Evolutionary conservation across 148 eudicot genomes (phyloP).

Genomic region (Oxyria digyna): DNA sequence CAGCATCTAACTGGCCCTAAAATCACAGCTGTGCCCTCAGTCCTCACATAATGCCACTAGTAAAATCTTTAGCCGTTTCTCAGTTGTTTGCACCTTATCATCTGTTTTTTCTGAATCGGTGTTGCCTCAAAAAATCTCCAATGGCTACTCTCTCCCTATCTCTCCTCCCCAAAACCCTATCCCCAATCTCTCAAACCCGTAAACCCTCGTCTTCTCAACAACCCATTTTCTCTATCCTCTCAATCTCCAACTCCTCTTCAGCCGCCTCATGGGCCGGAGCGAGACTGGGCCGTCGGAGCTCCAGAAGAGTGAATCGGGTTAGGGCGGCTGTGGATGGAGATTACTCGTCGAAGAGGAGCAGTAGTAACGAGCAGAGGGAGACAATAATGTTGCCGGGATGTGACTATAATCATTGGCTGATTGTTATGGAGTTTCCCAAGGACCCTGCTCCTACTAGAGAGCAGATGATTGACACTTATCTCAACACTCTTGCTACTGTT

Average conservation of each 20-base stretch:
- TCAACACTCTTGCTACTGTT: conserved; percentile 67
- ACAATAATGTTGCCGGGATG: conserved; percentile 82
- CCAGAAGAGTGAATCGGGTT: neutral
- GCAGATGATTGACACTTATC: conserved; percentile 87
- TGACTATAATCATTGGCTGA: conserved; percentile 93
- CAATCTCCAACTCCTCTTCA: conserved; percentile 2
- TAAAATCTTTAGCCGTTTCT: neutral
- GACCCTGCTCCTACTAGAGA: conserved; percentile 89
- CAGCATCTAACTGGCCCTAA: neutral
- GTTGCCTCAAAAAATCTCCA: conserved; percentile 9
- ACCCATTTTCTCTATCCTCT: conserved; percentile 8
- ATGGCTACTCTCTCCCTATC: conserved; percentile 49
- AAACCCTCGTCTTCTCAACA: conserved; percentile 4
- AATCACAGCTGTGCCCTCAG: neutral
- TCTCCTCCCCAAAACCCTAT: conserved; percentile 40
- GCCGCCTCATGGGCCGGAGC: neutral
- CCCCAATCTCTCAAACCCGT: conserved; percentile 18
- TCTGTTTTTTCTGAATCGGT: neutral
- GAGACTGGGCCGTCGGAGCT: neutral
- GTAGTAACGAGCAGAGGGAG: conserved; percentile 45
- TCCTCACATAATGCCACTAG: neutral
- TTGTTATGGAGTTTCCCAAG: conserved; percentile 90
- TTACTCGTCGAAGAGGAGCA: conserved; percentile 34
- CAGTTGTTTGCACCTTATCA: conserved; percentile 1
- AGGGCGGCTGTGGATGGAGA: conserved; percentile 26